Percentiles rank a stretch among this genome's conserved stretches.
Conservation (phyloP, 345 rosid genomes). For the Anastatica hierochuntica region DNA sequence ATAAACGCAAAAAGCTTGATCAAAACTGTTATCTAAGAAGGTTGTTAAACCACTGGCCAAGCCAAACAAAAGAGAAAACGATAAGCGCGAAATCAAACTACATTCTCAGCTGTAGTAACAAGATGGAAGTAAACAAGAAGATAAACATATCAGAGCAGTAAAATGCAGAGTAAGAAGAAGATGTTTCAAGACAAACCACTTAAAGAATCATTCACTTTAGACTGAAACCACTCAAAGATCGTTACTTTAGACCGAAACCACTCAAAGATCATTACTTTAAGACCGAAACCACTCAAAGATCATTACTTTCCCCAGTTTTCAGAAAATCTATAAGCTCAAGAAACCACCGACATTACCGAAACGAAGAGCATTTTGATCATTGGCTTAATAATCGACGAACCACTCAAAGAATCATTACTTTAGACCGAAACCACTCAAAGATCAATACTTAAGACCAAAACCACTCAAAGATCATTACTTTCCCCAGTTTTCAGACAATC, state of each 20-base stretch:
- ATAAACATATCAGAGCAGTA: too few species aligned
- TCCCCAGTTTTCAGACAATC: background rate
- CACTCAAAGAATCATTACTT: too few species aligned
- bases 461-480: background rate
- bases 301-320: background rate
- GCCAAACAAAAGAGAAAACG: background rate
- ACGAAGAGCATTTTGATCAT: background rate
- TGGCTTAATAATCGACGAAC: background rate
- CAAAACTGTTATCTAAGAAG: background rate
- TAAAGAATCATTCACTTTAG: too few species aligned
- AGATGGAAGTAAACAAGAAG: too few species aligned
- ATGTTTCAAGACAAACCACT: background rate
- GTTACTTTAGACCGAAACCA: too few species aligned
- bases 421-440: too few species aligned
- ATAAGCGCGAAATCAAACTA: background rate
- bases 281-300: background rate
- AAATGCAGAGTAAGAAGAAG: background rate
- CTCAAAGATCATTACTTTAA: too few species aligned
- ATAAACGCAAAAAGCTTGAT: background rate
- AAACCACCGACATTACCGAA: slow-evolving; percentile 9
- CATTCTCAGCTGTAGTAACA: background rate
- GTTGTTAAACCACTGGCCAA: background rate
- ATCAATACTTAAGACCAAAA: too few species aligned
- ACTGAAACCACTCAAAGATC: too few species aligned
- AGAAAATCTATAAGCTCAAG: too few species aligned